Evolutionary conservation across 352 stramenopile genomes (phyloP), one percentile per base, ranked within the genome.

Genomic region (Pythium myriotylum): DNA sequence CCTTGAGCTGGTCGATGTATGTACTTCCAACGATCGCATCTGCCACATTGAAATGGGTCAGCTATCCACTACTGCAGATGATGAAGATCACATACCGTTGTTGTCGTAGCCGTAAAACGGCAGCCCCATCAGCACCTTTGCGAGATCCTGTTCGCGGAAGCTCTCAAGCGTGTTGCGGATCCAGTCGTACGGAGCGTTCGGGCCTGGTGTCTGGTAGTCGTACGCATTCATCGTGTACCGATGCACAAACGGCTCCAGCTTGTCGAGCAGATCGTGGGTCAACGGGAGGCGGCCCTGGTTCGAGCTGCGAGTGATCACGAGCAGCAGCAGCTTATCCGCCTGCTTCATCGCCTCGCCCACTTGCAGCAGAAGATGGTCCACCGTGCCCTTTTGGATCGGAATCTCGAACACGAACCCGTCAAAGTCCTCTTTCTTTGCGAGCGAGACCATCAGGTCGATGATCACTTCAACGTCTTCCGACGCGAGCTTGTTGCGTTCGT

Each of bases 81-180:
- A n/a, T n/a, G n/a, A n/a, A n/a, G n/a, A 32, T 14, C 9, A 43
- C 45, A 1, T 54, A 84, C 84, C 79, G n/a, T 67, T 47, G 47
- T 90, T 91, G 59, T 92, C 83, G 50, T 88, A 94, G 33, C 84
- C 84, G 42, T 94, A 94, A 54, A 94, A 94, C 1, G 84, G 82
- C 23, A 94, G 16, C 1, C 84, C 84, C 61, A 94, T 74, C 33
- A 94, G 64, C 16, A 94, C 74, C 55, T 86, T 88, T 39, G 71
- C 62, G 17, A 70, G 65, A 51, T 90, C 73, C 26, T 77, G 54
- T 0, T 65, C 54, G 0, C 62, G 72, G 49, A 94, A 68, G 17
- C 76, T 76, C 20, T 77, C 35, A 16, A 94, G 50, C 16, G 83
- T 92, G 42, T 59, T 64, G 32, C 84, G 59, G n/a, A 94, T 62